Evolutionary conservation across 2,329 filamentous ascomycete genomes (phyloP).

Genomic region (Hyphodiscus sp.): DNA sequence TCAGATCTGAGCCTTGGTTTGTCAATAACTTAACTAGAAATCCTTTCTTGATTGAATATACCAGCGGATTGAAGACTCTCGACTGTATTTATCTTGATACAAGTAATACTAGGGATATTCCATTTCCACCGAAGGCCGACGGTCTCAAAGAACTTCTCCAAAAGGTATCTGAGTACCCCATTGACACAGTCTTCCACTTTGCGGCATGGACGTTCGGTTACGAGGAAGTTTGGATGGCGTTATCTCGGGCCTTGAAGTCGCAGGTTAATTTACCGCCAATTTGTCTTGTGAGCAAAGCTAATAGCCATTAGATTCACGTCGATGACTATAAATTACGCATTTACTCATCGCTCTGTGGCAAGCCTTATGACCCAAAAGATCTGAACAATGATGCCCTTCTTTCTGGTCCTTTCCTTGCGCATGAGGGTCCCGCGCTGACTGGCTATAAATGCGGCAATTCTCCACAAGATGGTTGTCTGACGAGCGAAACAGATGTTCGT

Average conservation of each 20-base stretch:
- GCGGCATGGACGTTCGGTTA: constrained; percentile 91
- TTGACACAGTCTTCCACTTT: constrained; percentile 74
- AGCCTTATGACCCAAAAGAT: constrained; percentile 12
- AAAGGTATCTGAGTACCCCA: constrained; percentile 62
- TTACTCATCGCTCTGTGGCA: constrained; percentile 54
- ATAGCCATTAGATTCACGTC: constrained; percentile 57
- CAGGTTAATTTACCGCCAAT: constrained; percentile 36
- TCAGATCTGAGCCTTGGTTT: constrained; percentile 82
- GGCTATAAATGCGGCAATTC: constrained; percentile 73
- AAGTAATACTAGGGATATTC: constrained; percentile 51
- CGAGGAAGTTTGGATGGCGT: constrained; percentile 82
- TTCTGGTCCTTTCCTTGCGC: constrained; percentile 36
- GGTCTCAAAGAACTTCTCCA: constrained; percentile 67
- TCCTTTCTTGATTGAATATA: constrained; percentile 70
- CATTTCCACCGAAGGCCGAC: constrained; percentile 60
- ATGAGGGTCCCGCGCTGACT: constrained; percentile 60
- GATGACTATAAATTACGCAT: constrained; percentile 73
- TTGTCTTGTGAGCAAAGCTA: constrained; percentile 7
- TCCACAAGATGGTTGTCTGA: constrained; percentile 64
- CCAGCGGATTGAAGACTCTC: constrained; percentile 56
- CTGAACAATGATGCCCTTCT: neutral
- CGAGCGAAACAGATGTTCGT: constrained; percentile 51
- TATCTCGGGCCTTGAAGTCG: constrained; percentile 64
- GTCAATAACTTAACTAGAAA: constrained; percentile 66
- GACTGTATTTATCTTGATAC: constrained; percentile 89